Evolutionary conservation across 257 asterid species (phyloP), one percentile per base, ranked within the genome.

Genomic region (Nicotiana noctiflora): DNA sequence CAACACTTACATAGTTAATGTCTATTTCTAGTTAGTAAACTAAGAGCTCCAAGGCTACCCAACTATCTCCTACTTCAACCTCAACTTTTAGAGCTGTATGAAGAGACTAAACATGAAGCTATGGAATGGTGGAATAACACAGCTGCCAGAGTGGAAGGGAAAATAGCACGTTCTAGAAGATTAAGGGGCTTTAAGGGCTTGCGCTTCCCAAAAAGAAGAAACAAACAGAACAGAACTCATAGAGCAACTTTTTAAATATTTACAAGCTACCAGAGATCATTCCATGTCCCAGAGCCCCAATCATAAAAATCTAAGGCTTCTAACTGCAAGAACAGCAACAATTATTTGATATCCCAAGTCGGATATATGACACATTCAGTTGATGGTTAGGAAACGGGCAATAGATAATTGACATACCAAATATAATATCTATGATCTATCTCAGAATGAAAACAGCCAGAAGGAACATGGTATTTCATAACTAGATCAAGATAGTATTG

Each of bases 341-440:
- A 74, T 46, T 74, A 74, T 49, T 18, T 25, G 61, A 74, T 49
- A 25, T 25, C 61, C 59, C 25, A 2, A 25, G 51, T 49, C 79
- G 40, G 37, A 23, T 6, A 25, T 56, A 49, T 74, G 23, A 13
- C 61, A 74, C 23, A 74, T 23, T 74, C 40, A 49, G 61, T 74
- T 74, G 40, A 7, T 49, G 23, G 23, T 49, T 76, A 46, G 8
- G 31, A 25, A 82, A 61, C 56, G 31, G 79, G 31, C 52, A 66
- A 29, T 19, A 80, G 59, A 75, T 60, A 27, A 37, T 62, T 80
- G 78, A 4, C 57, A 79, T 64, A 91, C 97, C 98, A 91, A 91
- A 94, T 60, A 95, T 84, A 93, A 8, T 40, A 40, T 8, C 49
- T 40, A 40, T 40, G 93, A 86, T 91, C 93, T 76, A 92, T 88